Conservation (phyloP, 176 grass and related monocot species). For the Carex pumila region DNA sequence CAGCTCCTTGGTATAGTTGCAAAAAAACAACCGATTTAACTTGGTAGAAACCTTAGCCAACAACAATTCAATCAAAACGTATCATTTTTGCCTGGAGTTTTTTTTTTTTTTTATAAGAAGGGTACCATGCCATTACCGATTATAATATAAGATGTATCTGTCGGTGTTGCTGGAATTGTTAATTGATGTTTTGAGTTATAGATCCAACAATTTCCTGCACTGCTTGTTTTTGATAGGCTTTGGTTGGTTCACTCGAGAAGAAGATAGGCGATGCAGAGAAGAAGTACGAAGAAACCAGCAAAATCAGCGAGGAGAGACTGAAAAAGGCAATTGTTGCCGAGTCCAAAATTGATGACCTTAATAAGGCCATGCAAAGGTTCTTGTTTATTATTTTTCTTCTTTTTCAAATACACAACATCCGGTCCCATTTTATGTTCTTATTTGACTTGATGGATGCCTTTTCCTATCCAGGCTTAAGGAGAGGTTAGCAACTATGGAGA, state of each 20-base stretch:
- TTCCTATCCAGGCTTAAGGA: conserved; percentile 66
- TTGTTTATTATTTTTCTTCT: conserved; percentile 25
- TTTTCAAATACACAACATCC: not conserved
- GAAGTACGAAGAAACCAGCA: conserved; percentile 91
- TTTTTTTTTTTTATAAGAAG: not conserved
- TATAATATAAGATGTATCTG: not conserved
- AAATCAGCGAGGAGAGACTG: conserved; percentile 79
- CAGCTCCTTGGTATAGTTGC: too few species aligned
- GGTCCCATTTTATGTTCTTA: not conserved
- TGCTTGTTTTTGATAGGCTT: conserved; percentile 35
- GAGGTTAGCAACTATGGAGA: conserved; percentile 78
- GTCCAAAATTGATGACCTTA: conserved; percentile 69
- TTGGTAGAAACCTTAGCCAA: not conserved
- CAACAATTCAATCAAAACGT: not conserved
- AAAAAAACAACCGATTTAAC: not conserved
- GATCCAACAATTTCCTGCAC: not conserved
- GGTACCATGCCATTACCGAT: not conserved
- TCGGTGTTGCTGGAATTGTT: not conserved
- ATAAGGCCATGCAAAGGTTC: conserved; percentile 75
- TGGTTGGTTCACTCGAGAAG: conserved; percentile 87
- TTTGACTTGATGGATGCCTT: conserved; percentile 6
- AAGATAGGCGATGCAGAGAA: conserved; percentile 89
- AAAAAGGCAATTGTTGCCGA: conserved; percentile 73
- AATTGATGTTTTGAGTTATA: not conserved
- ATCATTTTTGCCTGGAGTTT: not conserved